Evolutionary conservation across 176 grass and related monocot genomes (phyloP), one percentile per base, ranked within the genome.

Genomic region (Oryza meyeriana): DNA sequence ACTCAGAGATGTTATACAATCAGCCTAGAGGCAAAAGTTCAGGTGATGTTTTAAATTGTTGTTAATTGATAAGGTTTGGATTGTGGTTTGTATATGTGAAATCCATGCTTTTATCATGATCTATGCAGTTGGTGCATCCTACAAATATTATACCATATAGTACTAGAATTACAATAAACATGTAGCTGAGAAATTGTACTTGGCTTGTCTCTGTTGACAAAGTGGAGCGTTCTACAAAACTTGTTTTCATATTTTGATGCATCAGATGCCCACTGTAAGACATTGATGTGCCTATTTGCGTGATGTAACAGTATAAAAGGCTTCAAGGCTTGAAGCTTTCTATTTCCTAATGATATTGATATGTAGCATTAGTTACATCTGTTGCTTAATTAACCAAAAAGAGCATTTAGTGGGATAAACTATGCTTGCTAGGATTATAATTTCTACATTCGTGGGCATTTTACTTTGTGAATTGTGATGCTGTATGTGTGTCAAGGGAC

Each of bases 11-110:
- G 62, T 80, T 55, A 65, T 86, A 55, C 42, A 64, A 79, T 52
- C 87, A 79, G 81, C 33, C 5, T 66, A 79, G 57, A 47, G 79
- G 74, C 12, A 93, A 96, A 88, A 96, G 89, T 80, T 85, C 85
- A 83, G 91, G 96, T 93, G 88, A 87, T 78, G 58, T 0, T 61
- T 77, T 27, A 81, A 64, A 25, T 32, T 78, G 20, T 35, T 74
- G 2, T 59, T 10, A 24, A 25, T 20, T 59, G 38, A 34, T 81
- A 52, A 57, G 41, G 16, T 71, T 78, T 57, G 32, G 29, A 9
- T 2, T 30, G 10, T 2, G 10, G 71, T 64, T 48, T 14, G 24
- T 74, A 2, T 66, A 34, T 75, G 29, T 25, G 28, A 12, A 36
- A 58, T 57, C 10, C 20, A 11, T 26, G 29, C 27, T 74, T 75